These are phyloP conservation scores for Alnus glutinosa DNA, from an alignment of 306 rosid species.

Conservation along the genomic window DNA sequence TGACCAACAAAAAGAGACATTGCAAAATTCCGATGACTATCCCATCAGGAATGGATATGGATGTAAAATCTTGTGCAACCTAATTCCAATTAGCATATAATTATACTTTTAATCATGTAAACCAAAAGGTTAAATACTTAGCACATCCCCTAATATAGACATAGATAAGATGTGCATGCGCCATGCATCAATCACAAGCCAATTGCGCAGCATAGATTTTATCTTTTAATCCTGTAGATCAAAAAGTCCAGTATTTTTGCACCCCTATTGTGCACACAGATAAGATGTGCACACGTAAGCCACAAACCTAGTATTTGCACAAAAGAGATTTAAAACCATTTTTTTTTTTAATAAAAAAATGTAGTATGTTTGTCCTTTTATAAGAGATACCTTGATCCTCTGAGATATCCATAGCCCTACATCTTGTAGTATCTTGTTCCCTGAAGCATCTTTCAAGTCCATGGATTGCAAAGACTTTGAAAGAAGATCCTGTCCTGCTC, in stretches of 20 bases:
- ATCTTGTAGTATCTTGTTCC: slow-evolving; percentile 74
- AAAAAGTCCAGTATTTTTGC: not conserved
- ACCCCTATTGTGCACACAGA: not conserved
- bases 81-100: too few relatives aligned
- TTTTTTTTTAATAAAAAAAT: slow-evolving; percentile 9
- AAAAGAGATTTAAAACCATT: not conserved
- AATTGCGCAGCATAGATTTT: not conserved
- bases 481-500: slow-evolving; percentile 90
- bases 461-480: slow-evolving; percentile 58
- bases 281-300: not conserved
- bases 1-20: too few relatives aligned
- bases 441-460: slow-evolving; percentile 80
- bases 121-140: not conserved
- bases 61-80: too few relatives aligned
- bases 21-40: too few relatives aligned
- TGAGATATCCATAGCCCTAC: slow-evolving; percentile 90
- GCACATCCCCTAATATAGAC: not conserved
- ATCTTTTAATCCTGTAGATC: not conserved
- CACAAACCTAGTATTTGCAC: not conserved
- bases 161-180: not conserved
- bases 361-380: slow-evolving; percentile 11
- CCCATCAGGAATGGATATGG: too few relatives aligned
- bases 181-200: not conserved
- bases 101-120: not conserved
- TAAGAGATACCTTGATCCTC: slow-evolving; percentile 64